A percentile compares a stretch with the other conserved stretches of the same genome.
Conservation (phyloP, 208 protist genomes). For the Porcisia deanei region DNA sequence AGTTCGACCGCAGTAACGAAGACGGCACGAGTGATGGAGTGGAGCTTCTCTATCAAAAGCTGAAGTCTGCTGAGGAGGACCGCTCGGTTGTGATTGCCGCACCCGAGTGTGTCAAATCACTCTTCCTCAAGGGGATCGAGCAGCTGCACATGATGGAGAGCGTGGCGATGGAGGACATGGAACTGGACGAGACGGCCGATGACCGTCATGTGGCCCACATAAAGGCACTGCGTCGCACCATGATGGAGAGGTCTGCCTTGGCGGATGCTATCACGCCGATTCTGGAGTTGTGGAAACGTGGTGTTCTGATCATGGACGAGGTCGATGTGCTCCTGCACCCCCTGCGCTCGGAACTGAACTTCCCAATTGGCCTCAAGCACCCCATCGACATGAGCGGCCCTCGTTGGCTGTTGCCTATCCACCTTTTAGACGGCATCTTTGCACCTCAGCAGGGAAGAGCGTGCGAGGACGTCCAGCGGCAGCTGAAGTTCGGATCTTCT, state of each 20-base stretch:
- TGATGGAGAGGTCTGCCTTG: slow-evolving; percentile 50
- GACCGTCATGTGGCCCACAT: slow-evolving; percentile 44
- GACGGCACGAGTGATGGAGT: slow-evolving; percentile 40
- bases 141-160: slow-evolving; percentile 87
- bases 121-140: slow-evolving; percentile 94
- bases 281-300: slow-evolving; percentile 81
- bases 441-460: slow-evolving; percentile 48
- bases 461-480: slow-evolving; percentile 34
- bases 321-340: slow-evolving; percentile 96
- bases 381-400: slow-evolving; percentile 89
- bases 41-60: slow-evolving; percentile 66
- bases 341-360: slow-evolving; percentile 96
- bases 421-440: slow-evolving; percentile 93
- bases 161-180: slow-evolving; percentile 39
- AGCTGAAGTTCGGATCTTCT: slow-evolving; percentile 25
- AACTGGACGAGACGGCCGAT: slow-evolving; percentile 36
- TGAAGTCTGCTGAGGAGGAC: slow-evolving; percentile 56
- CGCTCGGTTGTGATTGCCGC: slow-evolving; percentile 85
- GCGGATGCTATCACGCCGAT: slow-evolving; percentile 80
- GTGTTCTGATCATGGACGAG: slow-evolving; percentile 94
- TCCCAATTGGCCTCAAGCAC: slow-evolving; percentile 93
- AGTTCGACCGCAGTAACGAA: slow-evolving; percentile 81
- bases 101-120: slow-evolving; percentile 93
- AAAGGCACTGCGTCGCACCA: slow-evolving; percentile 41
- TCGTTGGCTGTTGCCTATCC: slow-evolving; percentile 94